Conservation (phyloP, 208 protist species). For the Leptomonas pyrrhocoris region DNA sequence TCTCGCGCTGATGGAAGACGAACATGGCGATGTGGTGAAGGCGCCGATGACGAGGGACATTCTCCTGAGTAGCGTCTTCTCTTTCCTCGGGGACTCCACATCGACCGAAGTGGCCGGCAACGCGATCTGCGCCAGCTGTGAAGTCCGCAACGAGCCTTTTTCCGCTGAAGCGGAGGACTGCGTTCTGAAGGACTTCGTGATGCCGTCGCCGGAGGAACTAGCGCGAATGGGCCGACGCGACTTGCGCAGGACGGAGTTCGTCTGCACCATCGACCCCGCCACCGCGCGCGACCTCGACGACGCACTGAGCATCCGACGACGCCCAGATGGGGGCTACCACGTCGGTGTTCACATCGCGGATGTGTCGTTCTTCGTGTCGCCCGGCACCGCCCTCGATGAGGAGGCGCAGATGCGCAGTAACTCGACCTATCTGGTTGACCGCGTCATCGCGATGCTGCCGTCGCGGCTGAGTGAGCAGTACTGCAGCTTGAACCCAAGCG, state of each 20-base stretch:
- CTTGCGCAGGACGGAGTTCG: conserved; percentile 79
- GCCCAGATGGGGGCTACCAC: conserved; percentile 51
- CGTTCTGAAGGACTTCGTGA: conserved; percentile 47
- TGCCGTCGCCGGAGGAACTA: conserved; percentile 54
- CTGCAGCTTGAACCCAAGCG: conserved; percentile 85
- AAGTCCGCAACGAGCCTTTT: conserved; percentile 56
- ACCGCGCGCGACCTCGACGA: conserved; percentile 91
- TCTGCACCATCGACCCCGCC: conserved; percentile 86
- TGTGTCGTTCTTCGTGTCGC: conserved; percentile 89
- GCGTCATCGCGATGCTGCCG: conserved; percentile 93
- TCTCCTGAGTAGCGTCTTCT: conserved; percentile 26
- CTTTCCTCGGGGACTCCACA: conserved; percentile 47
- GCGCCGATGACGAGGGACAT: conserved; percentile 32
- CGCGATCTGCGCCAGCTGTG: conserved; percentile 51
- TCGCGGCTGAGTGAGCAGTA: conserved; percentile 84
- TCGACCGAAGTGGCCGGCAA: conserved; percentile 45
- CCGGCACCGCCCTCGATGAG: conserved; percentile 74
- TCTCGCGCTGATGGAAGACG: conserved; percentile 34
- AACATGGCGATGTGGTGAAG: conserved; percentile 13
- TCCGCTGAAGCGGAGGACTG: conserved; percentile 71
- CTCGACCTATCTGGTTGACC: conserved; percentile 89
- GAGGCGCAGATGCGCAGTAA: conserved; percentile 84
- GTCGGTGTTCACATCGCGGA: conserved; percentile 96
- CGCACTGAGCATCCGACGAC: conserved; percentile 73
- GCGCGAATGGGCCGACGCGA: conserved; percentile 58